phyloP scores from a whole-genome alignment of 441 rosid species.

The Aleurites moluccanus region DNA sequence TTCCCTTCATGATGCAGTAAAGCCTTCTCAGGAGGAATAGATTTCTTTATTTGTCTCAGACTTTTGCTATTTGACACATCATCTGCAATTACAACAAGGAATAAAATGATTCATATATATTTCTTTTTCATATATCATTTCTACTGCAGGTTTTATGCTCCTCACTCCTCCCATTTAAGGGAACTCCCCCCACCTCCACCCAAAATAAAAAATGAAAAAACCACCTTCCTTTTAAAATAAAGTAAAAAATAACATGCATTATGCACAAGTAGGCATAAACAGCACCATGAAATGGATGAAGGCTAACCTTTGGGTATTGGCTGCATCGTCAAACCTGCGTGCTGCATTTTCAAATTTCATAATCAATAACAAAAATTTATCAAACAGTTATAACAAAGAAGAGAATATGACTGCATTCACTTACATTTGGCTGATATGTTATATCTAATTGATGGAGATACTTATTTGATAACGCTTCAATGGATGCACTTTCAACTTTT shows the following conservation, averaged over 20 bases:
- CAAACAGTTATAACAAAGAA: not conserved
- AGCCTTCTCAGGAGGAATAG: conserved; percentile 29
- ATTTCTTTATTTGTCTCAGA: conserved; percentile 22
- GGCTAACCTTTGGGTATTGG: conserved; percentile 50
- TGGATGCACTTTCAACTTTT: conserved; percentile 26
- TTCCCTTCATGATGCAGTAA: conserved; percentile 29
- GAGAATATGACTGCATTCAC: conserved; percentile 16
- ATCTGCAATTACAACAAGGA: conserved; percentile 29
- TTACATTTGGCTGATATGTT: conserved; percentile 43
- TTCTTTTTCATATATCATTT: not conserved
- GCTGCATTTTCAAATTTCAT: conserved; percentile 41
- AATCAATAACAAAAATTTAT: conserved; percentile 12
- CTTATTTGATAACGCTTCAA: conserved; percentile 35
- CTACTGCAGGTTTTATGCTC: not conserved
- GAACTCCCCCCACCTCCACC: not conserved
- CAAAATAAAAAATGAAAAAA: no score
- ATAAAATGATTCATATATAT: conserved; percentile 1
- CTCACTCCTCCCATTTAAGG: not conserved
- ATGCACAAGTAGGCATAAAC: conserved; percentile 11
- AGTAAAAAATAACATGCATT: not conserved
- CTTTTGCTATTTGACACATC: conserved; percentile 25
- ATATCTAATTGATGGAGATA: conserved; percentile 29
- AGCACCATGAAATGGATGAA: not conserved
- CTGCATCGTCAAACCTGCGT: conserved; percentile 37
- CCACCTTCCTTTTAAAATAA: not conserved